These are phyloP conservation scores for Apiospora phragmitis DNA, from an alignment of 2,329 filamentous ascomycete species.

Conservation along the genomic window DNA sequence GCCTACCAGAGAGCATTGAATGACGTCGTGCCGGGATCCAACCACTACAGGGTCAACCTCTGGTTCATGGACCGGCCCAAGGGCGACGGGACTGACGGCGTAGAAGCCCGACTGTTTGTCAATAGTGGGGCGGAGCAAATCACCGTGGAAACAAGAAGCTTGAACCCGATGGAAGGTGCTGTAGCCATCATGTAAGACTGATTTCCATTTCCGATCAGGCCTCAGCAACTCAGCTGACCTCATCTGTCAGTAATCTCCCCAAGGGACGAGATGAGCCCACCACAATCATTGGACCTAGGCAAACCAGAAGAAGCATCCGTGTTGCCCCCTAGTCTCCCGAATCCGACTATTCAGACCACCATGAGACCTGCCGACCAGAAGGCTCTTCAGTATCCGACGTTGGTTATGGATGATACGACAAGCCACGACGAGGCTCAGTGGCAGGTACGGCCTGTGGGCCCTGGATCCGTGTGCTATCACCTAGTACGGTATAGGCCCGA, in stretches of 20 bases:
- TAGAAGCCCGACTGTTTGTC: constrained; percentile 18
- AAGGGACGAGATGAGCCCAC: neutral
- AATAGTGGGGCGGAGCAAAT: constrained; percentile 10
- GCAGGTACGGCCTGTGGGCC: neutral
- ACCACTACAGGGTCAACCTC: constrained; percentile 17
- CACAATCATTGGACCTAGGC: neutral
- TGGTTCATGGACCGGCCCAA: constrained; percentile 16
- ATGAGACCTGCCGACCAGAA: neutral
- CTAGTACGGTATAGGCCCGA: neutral
- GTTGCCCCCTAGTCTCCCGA: neutral
- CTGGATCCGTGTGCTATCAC: neutral
- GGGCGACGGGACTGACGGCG: constrained; percentile 17
- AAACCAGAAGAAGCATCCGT: neutral
- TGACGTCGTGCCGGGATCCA: constrained; percentile 14
- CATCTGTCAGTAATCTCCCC: neutral
- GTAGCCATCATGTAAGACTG: neutral
- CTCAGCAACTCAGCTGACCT: neutral
- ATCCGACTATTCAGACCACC: too few relatives aligned
- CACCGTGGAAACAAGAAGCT: neutral
- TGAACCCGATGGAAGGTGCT: neutral
- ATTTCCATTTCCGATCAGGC: neutral
- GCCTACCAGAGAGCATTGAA: constrained; percentile 14
- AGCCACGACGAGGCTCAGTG: neutral
- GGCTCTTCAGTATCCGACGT: neutral
- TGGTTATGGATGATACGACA: neutral